Percentiles rank a stretch among this genome's conserved stretches.
These are phyloP conservation scores for Scedosporium dehoogii DNA, from an alignment of 2,329 filamentous ascomycete species.

Conservation along the genomic window DNA sequence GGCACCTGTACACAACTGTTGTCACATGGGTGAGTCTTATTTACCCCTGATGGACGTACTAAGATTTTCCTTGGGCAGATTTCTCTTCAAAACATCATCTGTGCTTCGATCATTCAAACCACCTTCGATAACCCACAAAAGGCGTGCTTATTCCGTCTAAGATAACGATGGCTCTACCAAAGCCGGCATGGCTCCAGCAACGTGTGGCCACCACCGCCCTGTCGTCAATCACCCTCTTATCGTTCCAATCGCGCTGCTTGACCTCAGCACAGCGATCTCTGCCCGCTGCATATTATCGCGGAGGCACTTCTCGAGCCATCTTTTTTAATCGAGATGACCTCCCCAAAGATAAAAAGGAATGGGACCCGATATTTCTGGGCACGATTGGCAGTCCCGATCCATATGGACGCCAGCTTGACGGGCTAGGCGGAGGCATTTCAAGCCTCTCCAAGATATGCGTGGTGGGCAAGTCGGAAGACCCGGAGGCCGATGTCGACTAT, in stretches of 20 bases:
- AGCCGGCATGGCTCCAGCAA: too few relatives aligned
- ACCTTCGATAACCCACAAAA: too few relatives aligned
- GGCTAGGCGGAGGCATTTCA: constrained; percentile 59
- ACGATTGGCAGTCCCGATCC: constrained; percentile 57
- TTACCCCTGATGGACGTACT: too few relatives aligned
- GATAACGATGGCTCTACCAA: too few relatives aligned
- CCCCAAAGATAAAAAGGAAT: constrained; percentile 21
- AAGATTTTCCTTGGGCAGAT: too few relatives aligned
- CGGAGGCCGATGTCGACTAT: constrained; percentile 53
- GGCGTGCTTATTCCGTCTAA: too few relatives aligned
- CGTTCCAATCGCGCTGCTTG: neutral
- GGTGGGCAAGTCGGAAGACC: constrained; percentile 36
- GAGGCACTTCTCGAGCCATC: constrained; percentile 60
- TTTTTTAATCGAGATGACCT: constrained; percentile 32
- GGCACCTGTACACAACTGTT: too few relatives aligned
- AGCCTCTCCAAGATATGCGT: constrained; percentile 64
- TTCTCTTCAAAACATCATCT: too few relatives aligned
- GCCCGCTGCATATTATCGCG: constrained; percentile 27
- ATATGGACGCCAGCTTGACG: constrained; percentile 61
- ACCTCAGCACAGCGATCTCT: neutral
- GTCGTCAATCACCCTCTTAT: neutral
- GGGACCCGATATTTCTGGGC: constrained; percentile 42
- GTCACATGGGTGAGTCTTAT: too few relatives aligned
- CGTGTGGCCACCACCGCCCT: neutral
- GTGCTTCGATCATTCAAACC: too few relatives aligned